Percentiles rank a stretch among this genome's conserved stretches.
Conservation (phyloP, 2,329 filamentous ascomycete species). For the Dactylellina cionopaga region DNA sequence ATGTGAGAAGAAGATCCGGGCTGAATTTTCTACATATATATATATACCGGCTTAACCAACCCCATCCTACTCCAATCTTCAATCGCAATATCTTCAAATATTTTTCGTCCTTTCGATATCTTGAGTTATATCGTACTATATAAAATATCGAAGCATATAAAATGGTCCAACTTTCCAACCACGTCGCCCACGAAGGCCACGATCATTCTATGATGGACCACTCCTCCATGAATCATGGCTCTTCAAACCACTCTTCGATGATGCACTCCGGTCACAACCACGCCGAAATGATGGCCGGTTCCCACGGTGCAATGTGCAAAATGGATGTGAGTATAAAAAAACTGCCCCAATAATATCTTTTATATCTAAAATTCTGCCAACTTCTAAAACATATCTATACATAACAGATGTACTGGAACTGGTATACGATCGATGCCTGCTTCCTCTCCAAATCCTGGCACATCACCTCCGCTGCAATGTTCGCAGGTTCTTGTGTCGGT, state of each 20-base stretch:
- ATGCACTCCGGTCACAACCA: slow-evolving; percentile 43
- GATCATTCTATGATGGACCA: slow-evolving; percentile 13
- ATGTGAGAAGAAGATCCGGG: slow-evolving; percentile 2
- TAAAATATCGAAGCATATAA: background rate
- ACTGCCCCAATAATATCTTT: too few species aligned
- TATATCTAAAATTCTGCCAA: background rate
- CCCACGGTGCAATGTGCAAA: slow-evolving; percentile 55
- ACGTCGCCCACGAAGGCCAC: slow-evolving; percentile 11
- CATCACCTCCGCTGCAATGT: slow-evolving; percentile 74
- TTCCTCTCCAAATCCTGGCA: slow-evolving; percentile 78
- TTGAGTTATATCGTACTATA: background rate
- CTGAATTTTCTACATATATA: background rate
- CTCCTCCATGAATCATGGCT: background rate
- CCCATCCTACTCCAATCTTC: background rate
- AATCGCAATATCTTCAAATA: too few species aligned
- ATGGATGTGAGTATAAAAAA: slow-evolving; percentile 59
- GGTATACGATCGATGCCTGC: slow-evolving; percentile 76
- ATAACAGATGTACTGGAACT: slow-evolving; percentile 80
- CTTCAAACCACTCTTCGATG: slow-evolving; percentile 17
- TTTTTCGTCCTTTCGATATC: background rate
- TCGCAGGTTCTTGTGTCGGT: slow-evolving; percentile 82
- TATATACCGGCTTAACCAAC: background rate
- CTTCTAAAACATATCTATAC: background rate
- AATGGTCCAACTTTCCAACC: slow-evolving; percentile 12
- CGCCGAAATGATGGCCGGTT: slow-evolving; percentile 37